Evolutionary conservation across 257 asterid genomes (phyloP).

Genomic region (Scutellaria galericulata): DNA sequence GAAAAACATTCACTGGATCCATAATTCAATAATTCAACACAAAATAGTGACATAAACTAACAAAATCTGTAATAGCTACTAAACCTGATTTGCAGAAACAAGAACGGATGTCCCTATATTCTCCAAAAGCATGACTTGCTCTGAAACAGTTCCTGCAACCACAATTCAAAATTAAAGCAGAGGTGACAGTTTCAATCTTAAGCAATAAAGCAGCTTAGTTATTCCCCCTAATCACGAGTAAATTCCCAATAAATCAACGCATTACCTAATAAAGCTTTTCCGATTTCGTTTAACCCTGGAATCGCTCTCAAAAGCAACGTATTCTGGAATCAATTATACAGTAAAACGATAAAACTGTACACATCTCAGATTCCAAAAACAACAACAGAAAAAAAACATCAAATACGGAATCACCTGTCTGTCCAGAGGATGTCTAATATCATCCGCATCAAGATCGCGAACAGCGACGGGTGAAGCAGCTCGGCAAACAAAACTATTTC

Average conservation of each 20-base stretch:
- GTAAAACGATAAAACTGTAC: not conserved
- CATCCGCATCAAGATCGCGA: slow-evolving; percentile 89
- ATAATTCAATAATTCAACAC: not conserved
- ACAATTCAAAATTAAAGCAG: not conserved
- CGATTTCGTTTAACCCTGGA: slow-evolving; percentile 87
- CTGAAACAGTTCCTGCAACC: slow-evolving; percentile 75
- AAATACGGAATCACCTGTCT: slow-evolving; percentile 60
- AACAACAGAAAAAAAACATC: not conserved
- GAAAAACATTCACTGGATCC: not conserved
- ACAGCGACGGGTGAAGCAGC: slow-evolving; percentile 60
- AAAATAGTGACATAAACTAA: not conserved
- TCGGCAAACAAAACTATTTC: slow-evolving; percentile 40
- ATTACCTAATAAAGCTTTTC: slow-evolving; percentile 83
- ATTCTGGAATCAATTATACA: slow-evolving; percentile 54
- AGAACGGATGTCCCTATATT: slow-evolving; percentile 94
- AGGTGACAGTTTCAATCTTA: not conserved
- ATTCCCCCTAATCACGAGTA: slow-evolving; percentile 1
- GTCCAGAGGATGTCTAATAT: slow-evolving; percentile 92
- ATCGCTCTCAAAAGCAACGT: slow-evolving; percentile 87
- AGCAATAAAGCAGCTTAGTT: not conserved
- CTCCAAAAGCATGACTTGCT: slow-evolving; percentile 98
- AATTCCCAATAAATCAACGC: slow-evolving; percentile 12
- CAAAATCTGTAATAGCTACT: not conserved
- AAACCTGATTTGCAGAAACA: slow-evolving; percentile 81
- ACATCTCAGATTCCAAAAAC: not conserved